A percentile compares a stretch with the other conserved stretches of the same genome.
phyloP scores from a whole-genome alignment of 2,329 filamentous ascomycete genomes.

The Xylariaceae sp. region DNA sequence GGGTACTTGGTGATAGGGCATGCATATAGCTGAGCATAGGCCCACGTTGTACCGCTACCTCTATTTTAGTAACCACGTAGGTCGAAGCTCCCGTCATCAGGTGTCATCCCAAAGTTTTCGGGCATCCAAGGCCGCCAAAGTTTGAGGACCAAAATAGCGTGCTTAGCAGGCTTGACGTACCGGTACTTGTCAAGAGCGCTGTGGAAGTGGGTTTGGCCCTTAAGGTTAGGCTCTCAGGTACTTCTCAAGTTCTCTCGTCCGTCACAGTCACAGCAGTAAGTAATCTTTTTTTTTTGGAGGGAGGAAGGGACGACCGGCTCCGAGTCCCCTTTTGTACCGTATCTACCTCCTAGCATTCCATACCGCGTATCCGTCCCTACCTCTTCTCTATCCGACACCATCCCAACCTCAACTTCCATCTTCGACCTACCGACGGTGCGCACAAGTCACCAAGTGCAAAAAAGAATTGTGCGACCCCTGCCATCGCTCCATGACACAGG shows the following conservation, averaged over 20 bases:
- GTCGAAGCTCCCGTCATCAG: neutral
- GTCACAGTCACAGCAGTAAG: neutral
- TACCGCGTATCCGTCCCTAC: slow-evolving; percentile 14
- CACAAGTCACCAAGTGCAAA: slow-evolving; percentile 13
- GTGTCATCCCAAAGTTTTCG: neutral
- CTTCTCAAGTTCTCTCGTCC: neutral
- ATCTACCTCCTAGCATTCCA: slow-evolving; percentile 14
- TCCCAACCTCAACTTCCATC: slow-evolving; percentile 8
- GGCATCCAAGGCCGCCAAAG: neutral
- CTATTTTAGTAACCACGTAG: neutral
- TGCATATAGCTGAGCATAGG: neutral
- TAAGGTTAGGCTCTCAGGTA: neutral
- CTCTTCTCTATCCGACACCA: slow-evolving; percentile 7
- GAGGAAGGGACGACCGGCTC: neutral
- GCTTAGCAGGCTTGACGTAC: neutral
- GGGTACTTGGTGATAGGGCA: neutral
- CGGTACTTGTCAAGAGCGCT: neutral
- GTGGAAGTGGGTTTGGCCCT: neutral
- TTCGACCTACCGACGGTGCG: slow-evolving; percentile 10
- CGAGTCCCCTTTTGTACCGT: slow-evolving; percentile 13
- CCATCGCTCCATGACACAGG: slow-evolving; percentile 2
- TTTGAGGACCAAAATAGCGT: neutral
- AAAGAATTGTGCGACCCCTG: slow-evolving; percentile 14
- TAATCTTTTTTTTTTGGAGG: neutral
- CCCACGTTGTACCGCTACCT: neutral